A percentile compares a stretch with the other conserved stretches of the same genome.
These are phyloP conservation scores for Rhynchosporium agropyri DNA, from an alignment of 2,329 filamentous ascomycete species.

Conservation along the genomic window DNA sequence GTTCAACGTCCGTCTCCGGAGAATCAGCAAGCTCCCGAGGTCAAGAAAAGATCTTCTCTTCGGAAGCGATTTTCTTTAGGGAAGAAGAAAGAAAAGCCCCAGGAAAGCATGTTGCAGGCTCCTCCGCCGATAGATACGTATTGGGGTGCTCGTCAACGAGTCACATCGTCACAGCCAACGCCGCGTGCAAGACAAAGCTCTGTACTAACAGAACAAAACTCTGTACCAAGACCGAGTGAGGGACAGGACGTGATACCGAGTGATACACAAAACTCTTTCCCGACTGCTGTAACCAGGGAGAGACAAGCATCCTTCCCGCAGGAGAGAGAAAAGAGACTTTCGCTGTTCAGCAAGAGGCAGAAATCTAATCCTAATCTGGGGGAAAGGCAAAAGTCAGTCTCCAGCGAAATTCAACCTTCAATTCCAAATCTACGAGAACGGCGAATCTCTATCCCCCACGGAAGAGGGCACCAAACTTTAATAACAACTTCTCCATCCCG, in stretches of 20 bases:
- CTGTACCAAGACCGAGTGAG: neutral
- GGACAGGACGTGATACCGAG: neutral
- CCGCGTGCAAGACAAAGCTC: slow-evolving; percentile 10
- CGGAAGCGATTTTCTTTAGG: slow-evolving; percentile 39
- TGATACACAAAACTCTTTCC: neutral
- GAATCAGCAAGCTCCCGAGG: slow-evolving; percentile 28
- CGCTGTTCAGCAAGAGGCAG: slow-evolving; percentile 15
- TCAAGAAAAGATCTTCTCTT: slow-evolving; percentile 33
- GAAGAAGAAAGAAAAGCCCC: slow-evolving; percentile 33
- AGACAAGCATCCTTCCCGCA: neutral
- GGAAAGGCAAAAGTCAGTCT: too few species aligned
- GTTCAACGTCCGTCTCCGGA: slow-evolving; percentile 16
- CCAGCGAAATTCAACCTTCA: too few species aligned
- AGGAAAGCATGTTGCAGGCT: slow-evolving; percentile 25
- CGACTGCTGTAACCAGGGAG: slow-evolving; percentile 9
- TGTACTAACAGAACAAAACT: too few species aligned
- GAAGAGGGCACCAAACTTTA: slow-evolving; percentile 20
- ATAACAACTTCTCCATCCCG: slow-evolving; percentile 36
- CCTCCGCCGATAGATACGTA: slow-evolving; percentile 25
- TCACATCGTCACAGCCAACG: slow-evolving; percentile 20
- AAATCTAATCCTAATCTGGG: neutral
- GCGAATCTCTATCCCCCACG: slow-evolving; percentile 18
- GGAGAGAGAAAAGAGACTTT: neutral
- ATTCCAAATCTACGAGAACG: neutral
- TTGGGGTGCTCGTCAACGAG: slow-evolving; percentile 29